phyloP scores from a whole-genome alignment of 805 yeast genomes.

The Candida adriatica region DNA sequence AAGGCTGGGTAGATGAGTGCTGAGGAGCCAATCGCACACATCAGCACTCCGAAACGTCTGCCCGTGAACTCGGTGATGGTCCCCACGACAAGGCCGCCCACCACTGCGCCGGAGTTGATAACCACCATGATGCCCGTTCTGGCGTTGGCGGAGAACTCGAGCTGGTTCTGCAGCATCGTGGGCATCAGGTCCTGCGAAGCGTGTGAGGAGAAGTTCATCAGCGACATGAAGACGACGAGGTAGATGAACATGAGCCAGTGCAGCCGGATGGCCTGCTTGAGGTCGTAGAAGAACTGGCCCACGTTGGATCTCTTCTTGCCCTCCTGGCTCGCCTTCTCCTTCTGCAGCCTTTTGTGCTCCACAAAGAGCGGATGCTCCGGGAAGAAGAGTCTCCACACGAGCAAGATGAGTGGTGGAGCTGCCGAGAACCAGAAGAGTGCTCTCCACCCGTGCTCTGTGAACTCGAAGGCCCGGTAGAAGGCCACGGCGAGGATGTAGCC shows the following conservation, averaged over 20 bases:
- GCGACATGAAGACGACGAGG: conserved; percentile 55
- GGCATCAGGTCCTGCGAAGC: conserved; percentile 74
- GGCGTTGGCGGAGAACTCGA: conserved; percentile 36
- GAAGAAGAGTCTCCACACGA: conserved; percentile 47
- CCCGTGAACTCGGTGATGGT: conserved; percentile 54
- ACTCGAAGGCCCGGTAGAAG: conserved; percentile 57
- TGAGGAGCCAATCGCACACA: conserved; percentile 47
- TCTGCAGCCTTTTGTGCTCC: conserved; percentile 23
- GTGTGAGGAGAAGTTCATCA: conserved; percentile 66
- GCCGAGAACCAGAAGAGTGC: conserved; percentile 69
- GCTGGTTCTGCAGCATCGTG: conserved; percentile 50
- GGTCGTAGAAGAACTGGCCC: conserved; percentile 22
- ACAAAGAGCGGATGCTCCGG: conserved; percentile 56
- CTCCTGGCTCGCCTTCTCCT: conserved; percentile 21
- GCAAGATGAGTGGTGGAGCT: conserved; percentile 55
- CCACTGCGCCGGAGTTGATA: conserved; percentile 60
- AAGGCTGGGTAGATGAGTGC: conserved; percentile 59
- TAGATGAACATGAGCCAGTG: conserved; percentile 60
- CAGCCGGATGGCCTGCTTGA: conserved; percentile 31
- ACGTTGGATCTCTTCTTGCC: conserved; percentile 16
- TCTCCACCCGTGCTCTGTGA: conserved; percentile 54
- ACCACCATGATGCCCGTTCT: conserved; percentile 56
- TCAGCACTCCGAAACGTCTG: conserved; percentile 48
- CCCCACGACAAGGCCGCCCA: conserved; percentile 57
- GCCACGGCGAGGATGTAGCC: conserved; percentile 61